Conservation (phyloP, 257 asterid genomes). For the Sherardia arvensis region DNA sequence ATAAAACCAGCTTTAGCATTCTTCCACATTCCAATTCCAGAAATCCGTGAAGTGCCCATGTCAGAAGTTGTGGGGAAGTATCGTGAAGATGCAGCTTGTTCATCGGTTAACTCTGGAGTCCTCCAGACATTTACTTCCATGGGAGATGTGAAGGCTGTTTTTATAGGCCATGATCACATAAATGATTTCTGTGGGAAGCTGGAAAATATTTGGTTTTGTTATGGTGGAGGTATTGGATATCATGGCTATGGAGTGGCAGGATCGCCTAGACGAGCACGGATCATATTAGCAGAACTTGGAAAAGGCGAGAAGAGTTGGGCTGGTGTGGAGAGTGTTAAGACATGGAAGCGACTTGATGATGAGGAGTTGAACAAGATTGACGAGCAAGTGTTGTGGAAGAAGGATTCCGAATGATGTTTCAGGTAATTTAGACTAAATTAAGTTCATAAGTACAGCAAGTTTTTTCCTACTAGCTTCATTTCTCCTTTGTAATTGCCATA, state of each 20-base stretch:
- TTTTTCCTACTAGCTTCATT: no score
- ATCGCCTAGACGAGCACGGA: constrained; percentile 61
- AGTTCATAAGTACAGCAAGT: not conserved
- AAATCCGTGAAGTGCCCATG: constrained; percentile 63
- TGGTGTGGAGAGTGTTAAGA: constrained; percentile 54
- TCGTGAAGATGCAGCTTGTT: constrained; percentile 61
- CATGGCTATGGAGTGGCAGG: constrained; percentile 92
- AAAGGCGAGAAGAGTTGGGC: constrained; percentile 50
- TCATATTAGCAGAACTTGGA: constrained; percentile 61
- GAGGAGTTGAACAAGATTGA: constrained; percentile 55
- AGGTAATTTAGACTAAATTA: constrained; percentile 1
- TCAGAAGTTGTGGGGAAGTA: constrained; percentile 45
- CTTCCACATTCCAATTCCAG: constrained; percentile 97
- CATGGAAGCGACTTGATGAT: constrained; percentile 82
- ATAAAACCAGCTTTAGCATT: constrained; percentile 46
- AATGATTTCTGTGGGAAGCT: constrained; percentile 81
- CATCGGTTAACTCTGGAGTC: constrained; percentile 60
- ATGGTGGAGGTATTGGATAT: constrained; percentile 91
- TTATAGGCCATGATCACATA: constrained; percentile 86
- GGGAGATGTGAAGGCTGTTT: constrained; percentile 83
- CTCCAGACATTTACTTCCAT: constrained; percentile 47
- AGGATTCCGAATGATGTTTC: constrained; percentile 15
- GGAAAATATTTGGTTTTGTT: constrained; percentile 78
- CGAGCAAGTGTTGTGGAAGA: constrained; percentile 72
- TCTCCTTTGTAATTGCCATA: no score